A percentile compares a stretch with the other conserved stretches of the same genome.
Conservation (phyloP, 345 rosid genomes). For the Eucalyptus erythrocorys region DNA sequence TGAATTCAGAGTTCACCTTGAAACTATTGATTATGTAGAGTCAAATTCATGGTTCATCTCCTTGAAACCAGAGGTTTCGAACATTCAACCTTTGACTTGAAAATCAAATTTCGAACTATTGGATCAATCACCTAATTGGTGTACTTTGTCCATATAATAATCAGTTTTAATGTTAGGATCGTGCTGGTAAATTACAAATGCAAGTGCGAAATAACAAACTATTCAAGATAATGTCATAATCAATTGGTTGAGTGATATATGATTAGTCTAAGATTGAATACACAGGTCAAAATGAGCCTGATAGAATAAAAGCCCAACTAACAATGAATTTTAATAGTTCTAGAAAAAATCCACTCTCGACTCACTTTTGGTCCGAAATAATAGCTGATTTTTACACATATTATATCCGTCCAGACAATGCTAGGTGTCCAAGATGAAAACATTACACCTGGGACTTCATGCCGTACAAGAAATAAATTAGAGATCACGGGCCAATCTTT, state of each 20-base stretch:
- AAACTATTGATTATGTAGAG: neutral
- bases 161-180: neutral
- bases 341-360: neutral
- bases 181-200: fast-evolving
- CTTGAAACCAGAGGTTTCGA: neutral
- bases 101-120: neutral
- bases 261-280: neutral
- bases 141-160: neutral
- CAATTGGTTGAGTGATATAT: neutral
- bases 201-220: fast-evolving
- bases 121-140: neutral
- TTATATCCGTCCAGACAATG: neutral
- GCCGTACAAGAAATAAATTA: neutral
- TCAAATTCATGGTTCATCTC: neutral
- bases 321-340: neutral
- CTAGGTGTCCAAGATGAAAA: neutral
- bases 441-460: neutral
- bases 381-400: fast-evolving
- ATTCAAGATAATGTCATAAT: neutral
- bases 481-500: neutral
- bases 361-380: neutral
- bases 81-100: neutral
- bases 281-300: neutral
- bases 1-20: neutral
- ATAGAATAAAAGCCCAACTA: neutral